A percentile compares a stretch with the other conserved stretches of the same genome.
phyloP scores from a whole-genome alignment of 148 eudicot genomes.

The Cornus kousa region DNA sequence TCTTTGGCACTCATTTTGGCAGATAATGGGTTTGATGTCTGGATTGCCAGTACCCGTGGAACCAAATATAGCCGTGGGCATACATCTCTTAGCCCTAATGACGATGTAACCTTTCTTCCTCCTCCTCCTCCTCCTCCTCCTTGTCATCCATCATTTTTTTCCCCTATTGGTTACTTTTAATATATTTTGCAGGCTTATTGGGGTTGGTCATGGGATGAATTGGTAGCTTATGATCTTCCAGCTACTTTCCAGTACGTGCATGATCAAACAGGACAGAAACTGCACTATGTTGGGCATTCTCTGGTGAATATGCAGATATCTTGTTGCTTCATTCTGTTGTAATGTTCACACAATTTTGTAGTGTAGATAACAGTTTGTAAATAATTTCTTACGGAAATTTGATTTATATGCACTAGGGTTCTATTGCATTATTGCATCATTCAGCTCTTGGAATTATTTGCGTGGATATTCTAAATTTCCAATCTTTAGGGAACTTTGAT shows the following conservation, averaged over 20 bases:
- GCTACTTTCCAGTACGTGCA: slow-evolving; percentile 41
- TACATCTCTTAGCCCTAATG: slow-evolving; percentile 43
- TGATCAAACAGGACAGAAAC: slow-evolving; percentile 50
- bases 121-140: not conserved
- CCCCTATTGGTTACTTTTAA: not conserved
- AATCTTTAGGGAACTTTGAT: slow-evolving; percentile 52
- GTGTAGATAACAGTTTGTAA: too few relatives aligned
- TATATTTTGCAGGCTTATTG: slow-evolving; percentile 48
- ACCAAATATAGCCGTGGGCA: slow-evolving; percentile 57
- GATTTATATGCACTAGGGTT: too few relatives aligned
- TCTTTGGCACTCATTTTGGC: slow-evolving; percentile 60
- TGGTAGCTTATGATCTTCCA: slow-evolving; percentile 54
- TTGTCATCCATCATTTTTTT: not conserved
- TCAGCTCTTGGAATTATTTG: not conserved
- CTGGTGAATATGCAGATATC: slow-evolving; percentile 33
- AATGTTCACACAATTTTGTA: too few relatives aligned
- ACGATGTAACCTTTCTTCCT: slow-evolving; percentile 26
- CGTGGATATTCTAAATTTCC: not conserved
- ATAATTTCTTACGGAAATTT: too few relatives aligned
- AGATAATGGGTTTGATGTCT: slow-evolving; percentile 69
- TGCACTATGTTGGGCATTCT: slow-evolving; percentile 72
- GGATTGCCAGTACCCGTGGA: slow-evolving; percentile 65
- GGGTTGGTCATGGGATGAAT: slow-evolving; percentile 83
- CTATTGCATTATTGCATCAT: too few relatives aligned
- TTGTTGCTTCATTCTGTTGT: not conserved